These are phyloP conservation scores for Gentiana straminea DNA, from an alignment of 257 asterid genomes.

Conservation along the genomic window DNA sequence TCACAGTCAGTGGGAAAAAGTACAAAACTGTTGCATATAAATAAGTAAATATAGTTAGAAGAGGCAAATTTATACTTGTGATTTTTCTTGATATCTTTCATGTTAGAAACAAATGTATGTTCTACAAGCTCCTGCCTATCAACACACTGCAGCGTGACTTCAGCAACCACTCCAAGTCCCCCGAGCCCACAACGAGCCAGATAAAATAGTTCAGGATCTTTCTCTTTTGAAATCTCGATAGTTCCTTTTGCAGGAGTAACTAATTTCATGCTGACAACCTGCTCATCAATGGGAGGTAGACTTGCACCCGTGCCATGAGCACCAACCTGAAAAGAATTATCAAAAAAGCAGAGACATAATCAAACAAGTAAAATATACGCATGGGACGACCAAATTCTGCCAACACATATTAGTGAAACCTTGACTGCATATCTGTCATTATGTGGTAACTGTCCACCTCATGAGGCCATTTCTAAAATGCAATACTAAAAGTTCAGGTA, in stretches of 20 bases:
- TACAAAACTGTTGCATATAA: not conserved
- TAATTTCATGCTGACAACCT: slow-evolving; percentile 87
- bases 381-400: too few species aligned
- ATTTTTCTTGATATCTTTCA: slow-evolving; percentile 73
- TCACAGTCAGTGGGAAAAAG: not conserved
- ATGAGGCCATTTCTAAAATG: too few species aligned
- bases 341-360: slow-evolving; percentile 3
- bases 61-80: slow-evolving; percentile 56
- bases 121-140: slow-evolving; percentile 92
- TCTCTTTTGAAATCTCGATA: slow-evolving; percentile 74
- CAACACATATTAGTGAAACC: too few species aligned
- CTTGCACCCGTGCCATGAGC: slow-evolving; percentile 98
- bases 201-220: slow-evolving; percentile 82
- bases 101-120: slow-evolving; percentile 68
- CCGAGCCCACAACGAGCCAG: slow-evolving; percentile 98
- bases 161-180: slow-evolving; percentile 96
- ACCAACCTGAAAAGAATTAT: slow-evolving; percentile 54
- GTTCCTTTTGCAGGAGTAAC: slow-evolving; percentile 91
- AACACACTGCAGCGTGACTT: slow-evolving; percentile 90
- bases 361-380: not conserved
- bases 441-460: too few species aligned
- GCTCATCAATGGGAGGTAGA: slow-evolving; percentile 94
- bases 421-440: too few species aligned
- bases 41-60: not conserved
- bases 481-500: too few species aligned